Base-by-base conservation (phyloP, 75 land plant genomes). In the Picea sitchensis region DNA sequence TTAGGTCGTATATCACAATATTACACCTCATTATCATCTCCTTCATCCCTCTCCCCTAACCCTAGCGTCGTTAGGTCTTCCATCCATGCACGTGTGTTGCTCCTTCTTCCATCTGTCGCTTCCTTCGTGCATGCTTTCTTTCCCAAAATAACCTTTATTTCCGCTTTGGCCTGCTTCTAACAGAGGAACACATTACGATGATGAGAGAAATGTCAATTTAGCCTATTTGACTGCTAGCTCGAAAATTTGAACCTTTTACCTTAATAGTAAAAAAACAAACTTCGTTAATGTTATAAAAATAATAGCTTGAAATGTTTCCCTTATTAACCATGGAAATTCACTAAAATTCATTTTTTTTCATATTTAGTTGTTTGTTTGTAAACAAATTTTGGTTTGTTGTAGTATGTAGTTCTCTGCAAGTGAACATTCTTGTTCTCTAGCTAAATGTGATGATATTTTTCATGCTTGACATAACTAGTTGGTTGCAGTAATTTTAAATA, bases 401-500 rank as follows among this genome's bases (percentile, higher is more conserved):
- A 4, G 77, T 76, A 5, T 57, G 14, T 32, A n/a, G 31, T 76
- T 58, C 31, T 15, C 5, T 58, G 17, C 26, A 18, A 38, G 21
- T 3, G n/a, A 69, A 34, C 7, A 15, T 1, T 69, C 51, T 69
- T 69, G 11, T 69, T 65, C 15, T 36, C 14, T 65, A 14, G 32
- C 30, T 3, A 36, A 5, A 3, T 13, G 17, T 32, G 36, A 32
- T 74, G 23, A 47, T 74, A 47, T 74, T 41, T 74, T 20, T 74
- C 76, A 74, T 41, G 51, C 34, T 65, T 67, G 74, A 64, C 51
- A 69, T 38, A 68, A 41, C 11, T 88, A 91, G 96, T 93, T 93
- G 82, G 83, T 75, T 14, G 90, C 88, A 57, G 94, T 96, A 54
- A 82, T 86, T 76, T 87, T 93, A n/a, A 87, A 87, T 63, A 94